A percentile compares a stretch with the other conserved stretches of the same genome.
These are phyloP conservation scores for Magnaporthiopsis incrustans DNA, from an alignment of 2,329 filamentous ascomycete species.

Conservation along the genomic window DNA sequence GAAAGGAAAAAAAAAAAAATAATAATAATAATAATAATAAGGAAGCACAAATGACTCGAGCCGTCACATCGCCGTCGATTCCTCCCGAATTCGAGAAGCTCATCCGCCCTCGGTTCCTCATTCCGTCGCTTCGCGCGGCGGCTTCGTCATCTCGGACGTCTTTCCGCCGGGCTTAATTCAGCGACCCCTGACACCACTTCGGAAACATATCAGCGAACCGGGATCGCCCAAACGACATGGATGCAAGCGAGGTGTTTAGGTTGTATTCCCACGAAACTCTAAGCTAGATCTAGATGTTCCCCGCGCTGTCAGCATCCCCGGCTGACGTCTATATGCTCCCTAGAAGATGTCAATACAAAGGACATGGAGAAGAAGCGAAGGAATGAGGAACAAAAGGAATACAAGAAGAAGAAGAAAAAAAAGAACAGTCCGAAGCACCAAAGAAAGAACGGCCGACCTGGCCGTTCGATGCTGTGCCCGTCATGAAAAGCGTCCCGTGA, in stretches of 20 bases:
- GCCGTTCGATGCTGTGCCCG: background rate
- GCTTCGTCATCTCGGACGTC: too few relatives aligned
- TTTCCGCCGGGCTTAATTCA: too few relatives aligned
- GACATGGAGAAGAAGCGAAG: background rate
- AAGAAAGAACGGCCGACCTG: background rate
- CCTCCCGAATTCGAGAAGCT: too few relatives aligned
- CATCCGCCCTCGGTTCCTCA: too few relatives aligned
- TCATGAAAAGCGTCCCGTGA: background rate
- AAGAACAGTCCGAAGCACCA: background rate
- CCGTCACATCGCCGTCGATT: too few relatives aligned
- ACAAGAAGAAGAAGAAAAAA: background rate
- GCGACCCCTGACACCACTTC: too few relatives aligned
- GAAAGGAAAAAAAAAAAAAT: too few relatives aligned
- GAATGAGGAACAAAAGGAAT: background rate
- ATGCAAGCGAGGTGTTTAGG: background rate
- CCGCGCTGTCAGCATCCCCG: background rate
- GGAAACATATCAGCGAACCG: too few relatives aligned
- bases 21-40: too few relatives aligned
- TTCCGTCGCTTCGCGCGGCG: too few relatives aligned
- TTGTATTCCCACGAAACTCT: background rate
- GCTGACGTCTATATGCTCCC: background rate
- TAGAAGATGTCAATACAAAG: background rate
- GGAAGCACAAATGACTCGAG: too few relatives aligned
- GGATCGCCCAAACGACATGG: too few relatives aligned
- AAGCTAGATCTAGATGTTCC: background rate